Base-by-base conservation (phyloP, 768 basidiomycete species). In the Candolleomyces eurysporus region DNA sequence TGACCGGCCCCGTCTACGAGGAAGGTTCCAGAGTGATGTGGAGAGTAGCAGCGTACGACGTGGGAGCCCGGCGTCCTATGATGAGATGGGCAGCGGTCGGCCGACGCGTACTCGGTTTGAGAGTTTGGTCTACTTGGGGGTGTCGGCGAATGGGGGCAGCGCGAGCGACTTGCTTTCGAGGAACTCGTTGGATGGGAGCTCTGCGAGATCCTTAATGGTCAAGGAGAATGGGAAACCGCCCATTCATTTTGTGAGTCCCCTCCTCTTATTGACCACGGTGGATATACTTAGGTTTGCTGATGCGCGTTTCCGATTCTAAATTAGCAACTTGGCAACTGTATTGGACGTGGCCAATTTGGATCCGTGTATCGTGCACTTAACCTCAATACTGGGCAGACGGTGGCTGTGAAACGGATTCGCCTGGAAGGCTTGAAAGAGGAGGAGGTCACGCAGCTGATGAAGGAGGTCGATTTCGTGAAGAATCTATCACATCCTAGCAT, bases 341-440 rank as follows among this genome's bases (percentile, higher is more conserved):
- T 99, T 64, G 96, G 96, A 2, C 87, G 92, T 53, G 96, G 96
- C 8, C 96, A 98, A 77, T 98, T 98, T 73, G 96, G 96, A 31
- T 86, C 94, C 9, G 96, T 98, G 6, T 98, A 96, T 73, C 87
- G 94, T 14, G 96, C 96, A 13, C 80, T 99, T 61, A 96, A 99
- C 72, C 77, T 98, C 72, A 90, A 90, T 64, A 95, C 91, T 1
- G 96, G 96, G 16, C 92, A 96, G 73, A 96, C 93, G 86, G 95
- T 96, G n/a, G 96, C 96, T n/a, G 94, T 98, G 56, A 99, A 99
- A 77, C 88, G 94, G 32, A 96, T 99, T 67, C 81, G 90, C 55
- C 78, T 98, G 42, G 91, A 92, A 55, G 96, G 94, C 8, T 78
- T 97, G 69, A 90, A 90, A 72, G 95, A 97, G 73, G 89, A 88